Percentiles rank a stretch among this genome's conserved stretches.
Evolutionary conservation across 1,139 yeast species (phyloP).

Genomic region (Yamadazyma jaroonii): DNA sequence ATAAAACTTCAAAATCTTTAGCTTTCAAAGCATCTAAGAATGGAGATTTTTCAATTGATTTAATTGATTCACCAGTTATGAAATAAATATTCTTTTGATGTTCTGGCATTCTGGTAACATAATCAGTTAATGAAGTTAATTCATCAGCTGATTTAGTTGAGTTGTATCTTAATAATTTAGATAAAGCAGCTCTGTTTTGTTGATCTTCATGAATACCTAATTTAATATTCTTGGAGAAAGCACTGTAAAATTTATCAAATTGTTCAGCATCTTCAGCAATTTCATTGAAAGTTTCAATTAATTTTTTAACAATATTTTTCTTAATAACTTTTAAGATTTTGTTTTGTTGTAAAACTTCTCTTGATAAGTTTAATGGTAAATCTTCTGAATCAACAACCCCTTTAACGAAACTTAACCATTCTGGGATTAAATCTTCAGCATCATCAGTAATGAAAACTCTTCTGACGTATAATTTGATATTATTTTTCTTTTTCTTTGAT

Average conservation of each 20-base stretch:
- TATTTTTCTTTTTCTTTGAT: conserved; percentile 97
- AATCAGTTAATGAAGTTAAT: conserved; percentile 90
- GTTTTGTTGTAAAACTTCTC: conserved; percentile 99
- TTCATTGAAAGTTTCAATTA: conserved; percentile 98
- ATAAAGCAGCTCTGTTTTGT: conserved; percentile 93
- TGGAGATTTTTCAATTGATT: conserved; percentile 98
- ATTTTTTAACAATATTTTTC: conserved; percentile 98
- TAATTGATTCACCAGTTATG: conserved; percentile 98
- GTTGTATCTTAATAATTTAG: conserved; percentile 95
- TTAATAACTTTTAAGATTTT: conserved; percentile 98
- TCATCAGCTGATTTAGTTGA: conserved; percentile 96
- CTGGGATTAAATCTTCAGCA: conserved; percentile 98
- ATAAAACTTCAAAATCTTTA: conserved; percentile 96
- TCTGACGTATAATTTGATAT: conserved; percentile 98
- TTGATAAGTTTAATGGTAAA: conserved; percentile 98
- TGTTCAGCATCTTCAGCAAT: conserved; percentile 99
- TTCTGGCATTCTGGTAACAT: conserved; percentile 99
- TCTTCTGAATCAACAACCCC: conserved; percentile 99
- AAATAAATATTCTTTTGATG: conserved; percentile 99
- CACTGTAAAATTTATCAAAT: conserved; percentile 97
- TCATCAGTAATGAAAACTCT: conserved; percentile 99
- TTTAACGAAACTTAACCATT: conserved; percentile 95
- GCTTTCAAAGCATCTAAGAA: conserved; percentile 99
- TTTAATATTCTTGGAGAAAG: conserved; percentile 97
- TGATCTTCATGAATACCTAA: conserved; percentile 99